These are phyloP conservation scores for Grigorovia yakushimaensis DNA, from an alignment of 805 yeast genomes.

Conservation along the genomic window DNA sequence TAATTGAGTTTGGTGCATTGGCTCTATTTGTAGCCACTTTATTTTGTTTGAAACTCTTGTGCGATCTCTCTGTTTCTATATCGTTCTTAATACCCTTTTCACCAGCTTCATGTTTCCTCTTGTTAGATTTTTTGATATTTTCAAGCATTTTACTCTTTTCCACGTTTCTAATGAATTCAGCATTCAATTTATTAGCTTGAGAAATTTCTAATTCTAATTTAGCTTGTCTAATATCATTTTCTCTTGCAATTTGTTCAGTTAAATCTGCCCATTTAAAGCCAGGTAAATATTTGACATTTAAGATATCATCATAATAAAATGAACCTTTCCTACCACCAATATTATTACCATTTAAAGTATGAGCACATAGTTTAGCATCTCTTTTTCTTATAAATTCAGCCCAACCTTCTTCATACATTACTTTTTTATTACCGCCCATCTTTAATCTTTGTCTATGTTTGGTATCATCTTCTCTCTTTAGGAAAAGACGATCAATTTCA, in stretches of 20 bases:
- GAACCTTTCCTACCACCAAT: slow-evolving; percentile 88
- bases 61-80: slow-evolving; percentile 14
- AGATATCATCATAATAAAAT: slow-evolving; percentile 86
- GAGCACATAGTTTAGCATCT: slow-evolving; percentile 83
- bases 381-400: slow-evolving; percentile 77
- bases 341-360: slow-evolving; percentile 76
- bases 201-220: slow-evolving; percentile 81
- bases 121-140: slow-evolving; percentile 39
- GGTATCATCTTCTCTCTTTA: slow-evolving; percentile 74
- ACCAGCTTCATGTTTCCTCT: slow-evolving; percentile 6
- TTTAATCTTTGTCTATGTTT: slow-evolving; percentile 59
- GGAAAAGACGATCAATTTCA: slow-evolving; percentile 71
- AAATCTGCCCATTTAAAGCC: slow-evolving; percentile 94
- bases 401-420: slow-evolving; percentile 92
- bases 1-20: slow-evolving; percentile 40
- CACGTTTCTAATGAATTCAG: slow-evolving; percentile 71
- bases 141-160: slow-evolving; percentile 76
- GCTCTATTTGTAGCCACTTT: slow-evolving; percentile 58
- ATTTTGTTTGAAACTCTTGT: slow-evolving; percentile 63
- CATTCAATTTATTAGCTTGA: slow-evolving; percentile 80
- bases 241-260: slow-evolving; percentile 86
- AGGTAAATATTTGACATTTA: slow-evolving; percentile 80
- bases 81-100: slow-evolving; percentile 16
- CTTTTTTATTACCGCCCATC: slow-evolving; percentile 86
- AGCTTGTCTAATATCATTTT: slow-evolving; percentile 79